Conservation (phyloP, 495 filamentous ascomycete species). For the Penicillium cosmopolitanum region DNA sequence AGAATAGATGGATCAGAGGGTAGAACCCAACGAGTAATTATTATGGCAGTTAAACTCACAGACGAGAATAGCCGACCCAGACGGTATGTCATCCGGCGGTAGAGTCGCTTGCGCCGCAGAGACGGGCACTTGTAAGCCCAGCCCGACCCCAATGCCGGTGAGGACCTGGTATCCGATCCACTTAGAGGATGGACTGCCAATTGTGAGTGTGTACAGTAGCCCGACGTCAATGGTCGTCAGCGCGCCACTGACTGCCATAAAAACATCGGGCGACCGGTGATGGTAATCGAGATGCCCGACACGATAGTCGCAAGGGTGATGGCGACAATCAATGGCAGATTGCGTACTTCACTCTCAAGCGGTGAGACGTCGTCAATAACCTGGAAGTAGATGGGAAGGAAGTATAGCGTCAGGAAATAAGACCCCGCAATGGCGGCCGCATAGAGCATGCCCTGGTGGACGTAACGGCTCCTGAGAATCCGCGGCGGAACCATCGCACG, state of each 20-base stretch:
- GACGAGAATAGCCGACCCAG: slow-evolving; percentile 24
- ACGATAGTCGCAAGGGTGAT: slow-evolving; percentile 36
- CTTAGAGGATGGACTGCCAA: slow-evolving; percentile 24
- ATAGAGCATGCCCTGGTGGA: slow-evolving; percentile 38
- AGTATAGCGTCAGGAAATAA: slow-evolving; percentile 57
- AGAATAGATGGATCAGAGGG: not conserved
- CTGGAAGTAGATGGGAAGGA: slow-evolving; percentile 69
- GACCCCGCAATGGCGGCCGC: slow-evolving; percentile 48
- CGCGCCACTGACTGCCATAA: slow-evolving; percentile 31
- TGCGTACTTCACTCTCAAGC: slow-evolving; percentile 52
- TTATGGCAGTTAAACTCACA: slow-evolving; percentile 14
- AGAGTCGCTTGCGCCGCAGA: slow-evolving; percentile 29
- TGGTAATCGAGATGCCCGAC: slow-evolving; percentile 38
- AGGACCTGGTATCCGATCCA: slow-evolving; percentile 49
- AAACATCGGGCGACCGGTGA: slow-evolving; percentile 35
- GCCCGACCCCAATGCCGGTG: slow-evolving; percentile 34
- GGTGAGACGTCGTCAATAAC: slow-evolving; percentile 48
- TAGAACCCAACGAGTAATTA: not conserved
- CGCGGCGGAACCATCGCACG: slow-evolving; percentile 37
- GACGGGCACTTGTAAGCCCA: slow-evolving; percentile 37
- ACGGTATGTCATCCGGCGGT: slow-evolving; percentile 19
- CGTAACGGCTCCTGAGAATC: slow-evolving; percentile 41
- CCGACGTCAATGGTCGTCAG: slow-evolving; percentile 56
- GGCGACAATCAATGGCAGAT: slow-evolving; percentile 53
- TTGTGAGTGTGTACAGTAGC: slow-evolving; percentile 38